These are phyloP conservation scores for Schoenoplectus triqueter DNA, from an alignment of 202 grass and related monocot genomes.

Conservation along the genomic window DNA sequence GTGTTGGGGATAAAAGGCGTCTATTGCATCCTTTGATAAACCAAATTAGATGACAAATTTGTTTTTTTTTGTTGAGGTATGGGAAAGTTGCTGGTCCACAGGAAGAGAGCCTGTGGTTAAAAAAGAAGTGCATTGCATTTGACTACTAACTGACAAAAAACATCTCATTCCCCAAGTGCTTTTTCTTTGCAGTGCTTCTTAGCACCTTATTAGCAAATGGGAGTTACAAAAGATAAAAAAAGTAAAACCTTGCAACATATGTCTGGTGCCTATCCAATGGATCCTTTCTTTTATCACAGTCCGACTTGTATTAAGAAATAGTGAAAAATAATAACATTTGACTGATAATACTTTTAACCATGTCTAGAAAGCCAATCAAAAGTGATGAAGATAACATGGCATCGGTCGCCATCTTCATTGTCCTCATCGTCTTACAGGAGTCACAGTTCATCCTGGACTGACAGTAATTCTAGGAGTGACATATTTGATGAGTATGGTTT, in stretches of 20 bases:
- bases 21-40: conserved; percentile 28
- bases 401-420: conserved; percentile 72
- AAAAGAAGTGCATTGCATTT: conserved; percentile 54
- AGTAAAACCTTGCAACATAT: not conserved
- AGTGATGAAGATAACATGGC: conserved; percentile 92
- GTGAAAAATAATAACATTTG: not conserved
- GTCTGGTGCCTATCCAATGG: not conserved
- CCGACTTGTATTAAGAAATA: not conserved
- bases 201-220: not conserved
- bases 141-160: conserved; percentile 62
- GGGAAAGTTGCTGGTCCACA: conserved; percentile 33
- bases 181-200: conserved; percentile 38
- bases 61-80: not conserved
- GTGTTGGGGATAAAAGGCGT: too few relatives aligned
- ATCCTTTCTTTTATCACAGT: conserved; percentile 2
- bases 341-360: conserved; percentile 24
- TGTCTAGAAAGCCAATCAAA: conserved; percentile 84
- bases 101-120: conserved; percentile 48
- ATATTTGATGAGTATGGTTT: conserved; percentile 63
- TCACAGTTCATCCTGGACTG: conserved; percentile 75
- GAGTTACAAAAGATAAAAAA: not conserved
- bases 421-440: conserved; percentile 72
- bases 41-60: conserved; percentile 27
- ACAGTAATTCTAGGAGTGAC: conserved; percentile 69
- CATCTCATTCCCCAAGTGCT: conserved; percentile 41